These are phyloP conservation scores for Aspergillus sp. DNA, from an alignment of 2,329 filamentous ascomycete genomes.

Conservation along the genomic window DNA sequence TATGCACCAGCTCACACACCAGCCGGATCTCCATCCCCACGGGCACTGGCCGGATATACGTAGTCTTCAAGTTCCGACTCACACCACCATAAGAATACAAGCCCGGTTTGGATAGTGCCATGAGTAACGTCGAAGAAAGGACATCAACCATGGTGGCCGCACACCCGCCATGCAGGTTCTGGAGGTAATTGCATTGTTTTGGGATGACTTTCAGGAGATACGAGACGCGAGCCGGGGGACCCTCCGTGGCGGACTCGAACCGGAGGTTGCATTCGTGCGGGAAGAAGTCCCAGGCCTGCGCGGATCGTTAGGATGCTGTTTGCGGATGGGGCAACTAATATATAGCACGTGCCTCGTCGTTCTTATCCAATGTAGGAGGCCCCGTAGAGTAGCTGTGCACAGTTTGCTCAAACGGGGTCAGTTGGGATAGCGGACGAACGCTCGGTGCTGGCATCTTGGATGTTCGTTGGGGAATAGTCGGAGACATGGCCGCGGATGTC, in stretches of 20 bases:
- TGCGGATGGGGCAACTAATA: not conserved
- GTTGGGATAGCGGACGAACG: not conserved
- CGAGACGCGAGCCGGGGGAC: slow-evolving; percentile 36
- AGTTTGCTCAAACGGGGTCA: not conserved
- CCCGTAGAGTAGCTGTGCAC: not conserved
- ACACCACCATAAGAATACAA: slow-evolving; percentile 66
- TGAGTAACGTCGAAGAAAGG: slow-evolving; percentile 61
- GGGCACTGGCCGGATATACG: slow-evolving; percentile 65
- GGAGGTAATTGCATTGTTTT: slow-evolving; percentile 86
- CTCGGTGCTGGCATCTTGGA: not conserved
- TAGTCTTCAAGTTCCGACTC: slow-evolving; percentile 65
- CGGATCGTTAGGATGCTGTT: not conserved
- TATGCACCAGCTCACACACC: slow-evolving; percentile 59
- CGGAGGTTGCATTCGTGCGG: slow-evolving; percentile 32
- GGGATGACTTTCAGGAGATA: slow-evolving; percentile 66
- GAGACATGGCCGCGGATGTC: not conserved
- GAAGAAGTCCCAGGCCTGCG: slow-evolving; percentile 35
- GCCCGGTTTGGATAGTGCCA: slow-evolving; percentile 58
- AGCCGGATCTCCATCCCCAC: slow-evolving; percentile 55
- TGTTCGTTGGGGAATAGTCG: not conserved
- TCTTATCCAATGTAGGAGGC: not conserved
- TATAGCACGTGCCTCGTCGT: not conserved
- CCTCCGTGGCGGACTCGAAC: slow-evolving; percentile 41
- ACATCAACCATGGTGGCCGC: slow-evolving; percentile 68
- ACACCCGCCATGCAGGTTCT: slow-evolving; percentile 87